Conservation (phyloP, 768 basidiomycete species). For the Rhizopogon vesiculosus region DNA sequence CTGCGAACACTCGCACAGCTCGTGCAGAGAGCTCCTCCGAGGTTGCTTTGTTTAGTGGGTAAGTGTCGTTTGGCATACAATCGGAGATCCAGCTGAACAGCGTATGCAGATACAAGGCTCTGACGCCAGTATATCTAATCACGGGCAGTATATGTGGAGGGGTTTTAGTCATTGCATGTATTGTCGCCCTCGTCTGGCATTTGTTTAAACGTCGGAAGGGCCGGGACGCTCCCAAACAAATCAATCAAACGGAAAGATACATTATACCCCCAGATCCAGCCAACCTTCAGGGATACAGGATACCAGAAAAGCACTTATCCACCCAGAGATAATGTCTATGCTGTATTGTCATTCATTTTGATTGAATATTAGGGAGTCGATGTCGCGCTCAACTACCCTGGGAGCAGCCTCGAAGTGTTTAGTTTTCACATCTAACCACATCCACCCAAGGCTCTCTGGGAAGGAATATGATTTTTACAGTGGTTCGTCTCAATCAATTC, state of each 20-base stretch:
- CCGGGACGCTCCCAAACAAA: slow-evolving; percentile 35
- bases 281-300: slow-evolving; percentile 42
- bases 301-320: slow-evolving; percentile 32
- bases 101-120: slow-evolving; percentile 40
- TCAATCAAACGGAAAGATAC: slow-evolving; percentile 38
- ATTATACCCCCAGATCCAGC: slow-evolving; percentile 69
- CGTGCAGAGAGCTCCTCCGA: slow-evolving; percentile 31
- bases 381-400: too few relatives aligned
- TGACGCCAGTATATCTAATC: slow-evolving; percentile 52
- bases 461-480: too few relatives aligned
- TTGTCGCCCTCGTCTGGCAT: slow-evolving; percentile 53
- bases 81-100: background rate
- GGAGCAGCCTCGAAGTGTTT: too few relatives aligned
- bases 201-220: slow-evolving; percentile 51
- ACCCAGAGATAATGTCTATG: background rate
- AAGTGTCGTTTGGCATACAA: background rate
- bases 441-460: too few relatives aligned
- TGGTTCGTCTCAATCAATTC: too few relatives aligned
- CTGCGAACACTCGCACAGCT: background rate
- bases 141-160: slow-evolving; percentile 56
- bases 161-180: slow-evolving; percentile 37
- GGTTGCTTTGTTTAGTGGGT: slow-evolving; percentile 38
- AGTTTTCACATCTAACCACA: too few relatives aligned
- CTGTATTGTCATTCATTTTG: too few relatives aligned
- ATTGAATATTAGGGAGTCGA: too few relatives aligned